A percentile compares a stretch with the other conserved stretches of the same genome.
Conservation (phyloP, 2,329 filamentous ascomycete genomes). For the Colletotrichum camelliae region DNA sequence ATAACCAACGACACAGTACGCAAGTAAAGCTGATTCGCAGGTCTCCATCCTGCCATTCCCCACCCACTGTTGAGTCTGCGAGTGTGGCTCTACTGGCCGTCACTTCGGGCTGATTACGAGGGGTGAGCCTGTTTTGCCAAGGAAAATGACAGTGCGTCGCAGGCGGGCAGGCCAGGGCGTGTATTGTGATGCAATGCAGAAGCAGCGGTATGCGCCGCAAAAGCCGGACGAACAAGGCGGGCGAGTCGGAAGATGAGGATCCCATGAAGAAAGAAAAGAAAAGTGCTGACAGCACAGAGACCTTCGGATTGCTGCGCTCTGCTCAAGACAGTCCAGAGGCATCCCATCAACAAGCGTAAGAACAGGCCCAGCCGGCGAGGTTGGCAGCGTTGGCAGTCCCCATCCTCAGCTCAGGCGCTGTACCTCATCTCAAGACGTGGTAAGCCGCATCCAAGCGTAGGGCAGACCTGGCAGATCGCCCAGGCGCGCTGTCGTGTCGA, state of each 20-base stretch:
- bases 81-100: not conserved
- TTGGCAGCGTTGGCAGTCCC: not conserved
- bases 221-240: slow-evolving; percentile 13
- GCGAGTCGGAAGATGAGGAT: slow-evolving; percentile 1
- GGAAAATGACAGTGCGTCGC: not conserved
- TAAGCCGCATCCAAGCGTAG: not conserved
- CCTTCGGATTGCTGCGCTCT: not conserved
- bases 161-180: not conserved
- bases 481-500: not conserved
- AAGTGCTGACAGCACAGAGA: not conserved
- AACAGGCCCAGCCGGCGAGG: not conserved
- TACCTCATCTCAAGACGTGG: not conserved
- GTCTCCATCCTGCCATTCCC: not conserved
- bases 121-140: not conserved
- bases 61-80: not conserved
- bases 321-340: not conserved
- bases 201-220: slow-evolving; percentile 5
- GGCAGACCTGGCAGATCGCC: not conserved
- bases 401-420: not conserved
- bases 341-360: not conserved
- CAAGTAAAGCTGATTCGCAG: not conserved
- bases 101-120: not conserved
- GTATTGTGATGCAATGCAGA: slow-evolving; percentile 13
- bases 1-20: not conserved
- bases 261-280: slow-evolving; percentile 4